Evolutionary conservation across 176 grass and related monocot genomes (phyloP).

Genomic region (Bromus sterilis): DNA sequence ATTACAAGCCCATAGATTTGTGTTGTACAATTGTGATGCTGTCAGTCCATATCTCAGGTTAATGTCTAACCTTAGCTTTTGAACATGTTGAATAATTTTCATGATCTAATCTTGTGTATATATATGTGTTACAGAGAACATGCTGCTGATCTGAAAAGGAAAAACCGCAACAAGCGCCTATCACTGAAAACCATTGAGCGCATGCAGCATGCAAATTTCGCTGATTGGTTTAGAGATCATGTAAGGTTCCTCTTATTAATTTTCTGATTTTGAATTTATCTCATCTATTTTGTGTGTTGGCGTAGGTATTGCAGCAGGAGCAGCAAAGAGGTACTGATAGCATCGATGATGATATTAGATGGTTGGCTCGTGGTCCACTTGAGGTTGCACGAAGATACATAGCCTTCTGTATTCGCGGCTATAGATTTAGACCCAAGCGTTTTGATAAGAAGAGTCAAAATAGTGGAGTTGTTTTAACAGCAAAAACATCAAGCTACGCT

Average conservation of each 20-base stretch:
- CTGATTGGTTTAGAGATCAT: no score
- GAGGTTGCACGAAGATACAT: not conserved
- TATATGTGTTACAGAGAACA: not conserved
- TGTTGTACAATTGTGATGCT: not conserved
- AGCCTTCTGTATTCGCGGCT: not conserved
- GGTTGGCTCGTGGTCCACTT: no score
- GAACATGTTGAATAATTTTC: not conserved
- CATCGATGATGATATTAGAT: no score
- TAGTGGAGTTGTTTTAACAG: not conserved
- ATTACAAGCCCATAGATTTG: no score
- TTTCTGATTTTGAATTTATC: no score
- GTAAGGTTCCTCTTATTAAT: no score
- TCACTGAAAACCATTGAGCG: no score
- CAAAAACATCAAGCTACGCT: not conserved
- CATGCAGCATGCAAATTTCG: no score
- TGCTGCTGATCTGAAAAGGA: not conserved
- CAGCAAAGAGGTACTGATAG: no score
- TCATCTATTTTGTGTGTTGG: no score
- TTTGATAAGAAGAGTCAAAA: not conserved
- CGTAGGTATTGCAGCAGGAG: no score
- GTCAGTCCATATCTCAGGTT: not conserved
- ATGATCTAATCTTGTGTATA: not conserved
- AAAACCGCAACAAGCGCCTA: no score
- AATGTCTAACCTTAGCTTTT: not conserved
- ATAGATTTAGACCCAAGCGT: not conserved